A percentile compares a stretch with the other conserved stretches of the same genome.
Evolutionary conservation across 2,329 filamentous ascomycete species (phyloP).

Genomic region (Dothidotthia symphoricarpi): DNA sequence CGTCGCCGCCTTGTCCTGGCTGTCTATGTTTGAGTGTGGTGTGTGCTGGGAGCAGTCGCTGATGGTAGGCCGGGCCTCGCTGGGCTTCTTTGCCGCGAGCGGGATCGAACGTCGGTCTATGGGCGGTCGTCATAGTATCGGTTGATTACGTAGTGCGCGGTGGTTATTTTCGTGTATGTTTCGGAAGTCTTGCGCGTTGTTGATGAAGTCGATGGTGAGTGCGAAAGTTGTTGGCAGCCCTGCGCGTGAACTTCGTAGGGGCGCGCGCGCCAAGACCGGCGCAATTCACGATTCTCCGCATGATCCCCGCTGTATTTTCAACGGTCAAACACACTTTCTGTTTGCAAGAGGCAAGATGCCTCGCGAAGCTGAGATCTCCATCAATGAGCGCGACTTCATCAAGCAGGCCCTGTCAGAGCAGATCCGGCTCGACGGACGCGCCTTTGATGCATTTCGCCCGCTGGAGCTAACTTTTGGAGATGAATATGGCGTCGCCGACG

Average conservation of each 20-base stretch:
- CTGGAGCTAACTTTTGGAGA: constrained; percentile 81
- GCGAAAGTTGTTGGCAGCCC: constrained; percentile 2
- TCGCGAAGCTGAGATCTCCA: constrained; percentile 84
- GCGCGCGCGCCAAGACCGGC: constrained; percentile 13
- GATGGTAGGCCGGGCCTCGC: constrained; percentile 90
- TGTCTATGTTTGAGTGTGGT: constrained; percentile 81
- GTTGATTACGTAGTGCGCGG: background rate
- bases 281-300: constrained; percentile 18
- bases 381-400: constrained; percentile 85
- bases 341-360: constrained; percentile 63
- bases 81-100: constrained; percentile 93
- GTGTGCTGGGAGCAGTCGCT: constrained; percentile 89
- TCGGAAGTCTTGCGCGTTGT: constrained; percentile 34
- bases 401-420: constrained; percentile 77
- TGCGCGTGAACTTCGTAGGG: too few species aligned
- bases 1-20: constrained; percentile 84
- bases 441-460: constrained; percentile 74
- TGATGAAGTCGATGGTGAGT: constrained; percentile 6
- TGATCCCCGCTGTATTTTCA: constrained; percentile 30
- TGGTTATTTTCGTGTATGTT: constrained; percentile 6
- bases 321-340: constrained; percentile 1
- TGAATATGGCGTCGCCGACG: constrained; percentile 85
- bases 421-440: constrained; percentile 79
- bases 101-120: constrained; percentile 94
- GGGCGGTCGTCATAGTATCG: constrained; percentile 53